Evolutionary conservation across 2,329 filamentous ascomycete species (phyloP).

Genomic region (Sarocladium kiliense): DNA sequence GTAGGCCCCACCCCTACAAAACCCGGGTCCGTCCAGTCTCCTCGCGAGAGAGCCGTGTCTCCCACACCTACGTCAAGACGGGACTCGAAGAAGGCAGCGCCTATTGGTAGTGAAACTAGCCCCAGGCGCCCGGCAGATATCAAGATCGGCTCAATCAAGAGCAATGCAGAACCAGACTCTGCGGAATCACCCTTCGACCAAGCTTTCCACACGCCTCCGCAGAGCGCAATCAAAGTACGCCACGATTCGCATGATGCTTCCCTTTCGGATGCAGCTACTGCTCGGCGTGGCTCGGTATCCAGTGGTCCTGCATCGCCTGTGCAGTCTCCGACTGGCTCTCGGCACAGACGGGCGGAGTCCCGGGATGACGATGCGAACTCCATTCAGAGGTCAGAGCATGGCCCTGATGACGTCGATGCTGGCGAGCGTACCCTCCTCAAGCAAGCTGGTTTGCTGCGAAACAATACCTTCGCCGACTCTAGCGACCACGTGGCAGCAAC

Average conservation of each 20-base stretch:
- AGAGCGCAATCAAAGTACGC: slow-evolving; percentile 18
- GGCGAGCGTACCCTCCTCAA: slow-evolving; percentile 63
- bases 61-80: slow-evolving; percentile 19
- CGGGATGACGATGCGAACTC: slow-evolving; percentile 15
- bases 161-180: neutral
- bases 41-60: slow-evolving; percentile 20
- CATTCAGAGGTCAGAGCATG: slow-evolving; percentile 13
- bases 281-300: slow-evolving; percentile 25
- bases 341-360: slow-evolving; percentile 14
- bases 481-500: slow-evolving; percentile 29
- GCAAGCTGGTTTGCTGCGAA: slow-evolving; percentile 59
- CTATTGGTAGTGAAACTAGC: slow-evolving; percentile 19
- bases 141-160: neutral
- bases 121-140: slow-evolving; percentile 22
- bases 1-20: slow-evolving; percentile 18
- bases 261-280: slow-evolving; percentile 17
- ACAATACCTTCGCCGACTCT: slow-evolving; percentile 22
- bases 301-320: slow-evolving; percentile 24
- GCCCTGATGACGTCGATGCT: slow-evolving; percentile 51
- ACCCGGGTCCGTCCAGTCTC: slow-evolving; percentile 18
- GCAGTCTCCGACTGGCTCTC: slow-evolving; percentile 19
- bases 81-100: slow-evolving; percentile 23
- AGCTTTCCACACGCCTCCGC: slow-evolving; percentile 25
- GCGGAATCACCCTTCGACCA: slow-evolving; percentile 21
- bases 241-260: slow-evolving; percentile 21